Evolutionary conservation across 2,329 filamentous ascomycete genomes (phyloP), one percentile per base, ranked within the genome.

Genomic region (Volutella citrinella): DNA sequence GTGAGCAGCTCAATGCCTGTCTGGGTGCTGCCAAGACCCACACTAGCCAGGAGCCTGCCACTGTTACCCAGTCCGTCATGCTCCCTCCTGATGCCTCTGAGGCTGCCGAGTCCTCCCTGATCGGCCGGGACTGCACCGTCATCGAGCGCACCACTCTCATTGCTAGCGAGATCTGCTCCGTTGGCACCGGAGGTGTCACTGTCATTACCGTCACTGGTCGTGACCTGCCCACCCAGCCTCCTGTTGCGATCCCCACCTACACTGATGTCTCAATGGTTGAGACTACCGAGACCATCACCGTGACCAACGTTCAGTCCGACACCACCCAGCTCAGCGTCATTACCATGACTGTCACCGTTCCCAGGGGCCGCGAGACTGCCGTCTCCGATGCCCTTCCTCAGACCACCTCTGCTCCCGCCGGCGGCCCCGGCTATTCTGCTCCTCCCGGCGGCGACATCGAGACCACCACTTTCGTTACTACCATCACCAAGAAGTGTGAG

Each of bases 141-240:
- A 51, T 54, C 38, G 45, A 40, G 22, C 52, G 47, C 24, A 48
- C 42, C 16, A 54, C 46, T 16, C 47, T 54, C 27, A 54, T 51
- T 35, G 51, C 49, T 18, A 42, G 45, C 4, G 51, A 54, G 38
- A 42, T 50, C 27, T 52, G 48, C 20, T 43, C 46, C 17, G 35
- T 54, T 27, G 50, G 50, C 24, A 48, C 45, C 13, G 45, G 42
- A 13, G 34, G 48, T 19, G 42, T 50, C 4, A 48, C 48, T 4
- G 32, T 34, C 12, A 45, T 42, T 20, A 34, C 28, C 28, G 24
- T 32, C 12, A 27, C 38, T 14, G 21, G 42, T 34, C 15, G 32
- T 33, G 14, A 33, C 45, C 21, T 22, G 20, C 33, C 39, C 37
- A 36, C 28, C 6, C 31, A 35, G 14, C 34, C 43, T 10, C 30